Evolutionary conservation across 1,284 basidiomycete genomes (phyloP).

Genomic region (Albatrellus sp.): DNA sequence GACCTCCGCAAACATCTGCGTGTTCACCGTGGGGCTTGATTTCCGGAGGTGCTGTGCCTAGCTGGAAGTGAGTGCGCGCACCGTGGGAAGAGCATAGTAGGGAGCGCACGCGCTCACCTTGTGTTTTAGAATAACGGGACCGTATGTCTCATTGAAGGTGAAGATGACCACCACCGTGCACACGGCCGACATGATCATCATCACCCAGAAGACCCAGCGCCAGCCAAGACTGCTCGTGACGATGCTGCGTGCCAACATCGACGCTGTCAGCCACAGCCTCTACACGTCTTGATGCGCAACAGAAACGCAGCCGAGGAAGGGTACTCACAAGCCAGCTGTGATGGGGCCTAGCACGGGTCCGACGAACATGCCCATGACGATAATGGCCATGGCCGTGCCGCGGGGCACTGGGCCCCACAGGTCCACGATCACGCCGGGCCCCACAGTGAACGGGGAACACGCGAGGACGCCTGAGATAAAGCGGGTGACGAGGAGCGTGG

Average conservation of each 20-base stretch:
- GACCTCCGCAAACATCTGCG: slow-evolving; percentile 43
- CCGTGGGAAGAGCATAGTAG: slow-evolving; percentile 13
- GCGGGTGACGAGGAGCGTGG: slow-evolving; percentile 50
- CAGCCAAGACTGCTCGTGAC: slow-evolving; percentile 24
- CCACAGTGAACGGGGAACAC: slow-evolving; percentile 51
- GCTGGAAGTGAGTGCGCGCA: no score
- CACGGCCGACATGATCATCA: slow-evolving; percentile 33
- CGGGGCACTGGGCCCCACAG: slow-evolving; percentile 48
- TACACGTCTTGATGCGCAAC: background rate
- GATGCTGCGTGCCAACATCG: slow-evolving; percentile 17
- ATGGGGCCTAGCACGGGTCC: slow-evolving; percentile 57
- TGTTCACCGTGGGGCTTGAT: slow-evolving; percentile 26
- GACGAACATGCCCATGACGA: slow-evolving; percentile 50
- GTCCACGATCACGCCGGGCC: slow-evolving; percentile 55
- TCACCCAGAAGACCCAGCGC: slow-evolving; percentile 29
- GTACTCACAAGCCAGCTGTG: slow-evolving; percentile 37
- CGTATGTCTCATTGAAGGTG: slow-evolving; percentile 34
- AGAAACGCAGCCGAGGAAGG: background rate
- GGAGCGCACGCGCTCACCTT: no score
- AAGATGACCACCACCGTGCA: slow-evolving; percentile 24
- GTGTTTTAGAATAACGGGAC: slow-evolving; percentile 23
- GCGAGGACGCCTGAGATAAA: slow-evolving; percentile 63
- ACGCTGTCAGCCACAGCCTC: no score
- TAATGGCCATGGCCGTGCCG: slow-evolving; percentile 46
- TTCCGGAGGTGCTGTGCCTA: slow-evolving; percentile 26